Conservation (phyloP, 306 rosid species). For the Cucumis cinereus region DNA sequence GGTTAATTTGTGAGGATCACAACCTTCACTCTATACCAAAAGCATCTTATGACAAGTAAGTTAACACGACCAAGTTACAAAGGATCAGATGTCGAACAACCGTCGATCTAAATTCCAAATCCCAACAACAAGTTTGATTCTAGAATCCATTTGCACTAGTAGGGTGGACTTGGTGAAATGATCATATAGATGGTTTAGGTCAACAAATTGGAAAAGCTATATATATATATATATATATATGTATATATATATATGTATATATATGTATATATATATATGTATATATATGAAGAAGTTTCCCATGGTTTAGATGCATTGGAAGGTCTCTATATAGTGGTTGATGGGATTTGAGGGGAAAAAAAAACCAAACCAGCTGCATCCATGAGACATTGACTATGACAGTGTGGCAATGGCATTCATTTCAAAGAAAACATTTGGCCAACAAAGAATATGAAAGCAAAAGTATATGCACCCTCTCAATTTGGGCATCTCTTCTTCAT, state of each 20-base stretch:
- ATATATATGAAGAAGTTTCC: not conserved
- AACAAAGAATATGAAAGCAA: not conserved
- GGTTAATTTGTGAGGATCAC: no score
- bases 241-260: no score
- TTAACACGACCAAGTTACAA: no score
- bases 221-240: no score
- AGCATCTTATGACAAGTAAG: no score
- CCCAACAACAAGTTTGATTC: not conserved
- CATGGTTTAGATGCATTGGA: not conserved
- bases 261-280: no score
- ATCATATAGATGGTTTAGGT: no score
- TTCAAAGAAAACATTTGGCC: not conserved
- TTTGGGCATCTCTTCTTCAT: not conserved
- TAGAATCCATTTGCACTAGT: not conserved
- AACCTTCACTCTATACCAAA: no score
- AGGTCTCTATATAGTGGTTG: not conserved
- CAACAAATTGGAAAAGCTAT: not conserved
- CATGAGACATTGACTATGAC: slow-evolving; percentile 1
- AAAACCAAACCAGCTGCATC: not conserved
- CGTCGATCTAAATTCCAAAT: no score
- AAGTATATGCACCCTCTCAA: not conserved
- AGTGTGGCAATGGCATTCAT: not conserved
- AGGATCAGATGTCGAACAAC: no score
- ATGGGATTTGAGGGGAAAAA: not conserved
- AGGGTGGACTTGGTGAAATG: no score